phyloP scores from a whole-genome alignment of 352 stramenopile genomes.

The Pythium aristosporum region DNA sequence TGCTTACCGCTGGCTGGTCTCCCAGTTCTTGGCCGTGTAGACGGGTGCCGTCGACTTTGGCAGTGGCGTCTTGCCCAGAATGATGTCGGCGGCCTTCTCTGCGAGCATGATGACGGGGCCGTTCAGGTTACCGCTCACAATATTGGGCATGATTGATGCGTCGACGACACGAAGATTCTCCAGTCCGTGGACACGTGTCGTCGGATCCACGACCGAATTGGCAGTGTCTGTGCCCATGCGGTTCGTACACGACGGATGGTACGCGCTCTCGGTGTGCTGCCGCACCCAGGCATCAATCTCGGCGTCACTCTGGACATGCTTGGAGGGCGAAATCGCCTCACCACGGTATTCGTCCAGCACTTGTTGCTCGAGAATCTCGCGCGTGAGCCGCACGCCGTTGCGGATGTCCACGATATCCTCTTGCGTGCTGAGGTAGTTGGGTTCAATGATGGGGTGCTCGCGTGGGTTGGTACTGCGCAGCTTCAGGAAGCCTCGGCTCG shows the following conservation, averaged over 20 bases:
- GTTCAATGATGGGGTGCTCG: conserved; percentile 81
- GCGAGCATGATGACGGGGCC: conserved; percentile 93
- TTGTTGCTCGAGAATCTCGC: conserved; percentile 88
- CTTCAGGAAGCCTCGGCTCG: conserved; percentile 79
- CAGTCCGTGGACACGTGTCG: conserved; percentile 84
- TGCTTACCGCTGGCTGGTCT: conserved; percentile 65
- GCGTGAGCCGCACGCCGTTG: conserved; percentile 69
- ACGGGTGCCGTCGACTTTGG: conserved; percentile 72
- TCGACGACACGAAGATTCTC: conserved; percentile 90
- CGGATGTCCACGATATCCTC: conserved; percentile 82
- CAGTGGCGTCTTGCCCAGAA: conserved; percentile 71
- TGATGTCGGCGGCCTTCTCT: conserved; percentile 93
- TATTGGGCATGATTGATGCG: conserved; percentile 93
- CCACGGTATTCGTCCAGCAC: conserved; percentile 83
- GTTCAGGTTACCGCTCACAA: conserved; percentile 94
- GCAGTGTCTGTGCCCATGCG: conserved; percentile 73
- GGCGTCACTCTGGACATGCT: conserved; percentile 56
- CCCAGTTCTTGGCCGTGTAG: conserved; percentile 73
- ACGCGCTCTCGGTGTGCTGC: conserved; percentile 81
- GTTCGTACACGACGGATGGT: conserved; percentile 90
- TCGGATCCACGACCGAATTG: conserved; percentile 89
- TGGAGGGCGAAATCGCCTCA: conserved; percentile 71
- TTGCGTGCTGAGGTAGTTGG: conserved; percentile 86
- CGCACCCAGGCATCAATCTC: conserved; percentile 87
- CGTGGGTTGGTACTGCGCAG: conserved; percentile 74